Evolutionary conservation across 1,139 yeast species (phyloP), one percentile per base, ranked within the genome.

Genomic region (Nakaseomyces nivariensis): DNA sequence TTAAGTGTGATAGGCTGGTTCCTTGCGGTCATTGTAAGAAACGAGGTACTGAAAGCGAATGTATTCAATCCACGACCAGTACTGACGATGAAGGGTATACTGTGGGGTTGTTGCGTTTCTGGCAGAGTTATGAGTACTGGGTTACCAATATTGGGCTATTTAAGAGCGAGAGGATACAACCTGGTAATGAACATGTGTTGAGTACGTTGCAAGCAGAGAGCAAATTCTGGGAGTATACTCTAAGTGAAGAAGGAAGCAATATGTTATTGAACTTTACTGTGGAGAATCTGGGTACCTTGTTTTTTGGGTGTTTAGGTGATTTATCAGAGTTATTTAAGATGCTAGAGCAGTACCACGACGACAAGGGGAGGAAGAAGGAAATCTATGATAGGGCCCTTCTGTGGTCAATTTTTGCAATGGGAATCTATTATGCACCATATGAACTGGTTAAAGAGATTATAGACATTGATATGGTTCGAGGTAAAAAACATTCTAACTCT

Each of bases 21-120:
- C 69, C 69, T 0, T 66, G 69, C 43, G 51, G 61, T 22, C 57
- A 62, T 48, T 66, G 69, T 50, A 50, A 57, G 9, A 61, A 59
- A 46, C 55, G 62, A 49, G 66, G 67, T 3, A 48, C 55, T 26
- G 63, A 62, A 27, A 51, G 56, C 26, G 58, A 54, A 43, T 66
- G 68, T 46, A 46, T 56, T 13, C 52, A 52, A 24, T 50, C 52
- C 1, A 49, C 49, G 5, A 48, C 46, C 27, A 31, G 26, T 5
- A 45, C 33, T 25, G 29, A 48, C 25, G 45, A 43, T 4, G 27
- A 37, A 31, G 49, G 44, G 17, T 51, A 52, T 32, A 48, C 54
- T n/a, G 51, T 54, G 3, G 55, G 53, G 31, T 38, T 57, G 13
- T 46, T 59, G n/a, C 48, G 48, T 29, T 46, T 64, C 13, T 62